These are phyloP conservation scores for Gynandropsis gynandra DNA, from an alignment of 345 rosid species.

Conservation along the genomic window DNA sequence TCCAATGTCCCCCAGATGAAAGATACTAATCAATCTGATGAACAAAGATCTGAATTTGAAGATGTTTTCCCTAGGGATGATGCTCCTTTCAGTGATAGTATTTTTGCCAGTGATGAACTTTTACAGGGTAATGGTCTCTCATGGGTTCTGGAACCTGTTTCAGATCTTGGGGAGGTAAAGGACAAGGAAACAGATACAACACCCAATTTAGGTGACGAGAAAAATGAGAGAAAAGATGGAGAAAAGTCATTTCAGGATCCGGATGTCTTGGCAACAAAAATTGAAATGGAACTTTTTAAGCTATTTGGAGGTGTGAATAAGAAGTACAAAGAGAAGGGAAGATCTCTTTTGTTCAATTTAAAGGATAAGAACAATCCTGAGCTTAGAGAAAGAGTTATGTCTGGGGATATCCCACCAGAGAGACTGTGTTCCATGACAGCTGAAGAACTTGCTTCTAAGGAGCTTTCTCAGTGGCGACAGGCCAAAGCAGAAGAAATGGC, in stretches of 20 bases:
- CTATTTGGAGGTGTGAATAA: constrained; percentile 93
- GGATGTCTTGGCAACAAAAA: constrained; percentile 48
- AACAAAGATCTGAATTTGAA: constrained; percentile 34
- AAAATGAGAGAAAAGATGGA: background rate
- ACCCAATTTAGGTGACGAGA: background rate
- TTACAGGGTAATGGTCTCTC: constrained; percentile 93
- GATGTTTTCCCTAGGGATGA: constrained; percentile 49
- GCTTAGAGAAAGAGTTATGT: constrained; percentile 74
- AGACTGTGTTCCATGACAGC: constrained; percentile 87
- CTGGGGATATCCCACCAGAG: constrained; percentile 68
- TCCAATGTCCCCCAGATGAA: constrained; percentile 18
- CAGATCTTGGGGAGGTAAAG: constrained; percentile 32
- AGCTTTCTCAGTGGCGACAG: constrained; percentile 95
- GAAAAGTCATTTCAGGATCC: constrained; percentile 34
- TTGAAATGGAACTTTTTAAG: constrained; percentile 82
- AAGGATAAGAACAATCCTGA: constrained; percentile 95
- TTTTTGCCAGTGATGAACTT: constrained; percentile 83
- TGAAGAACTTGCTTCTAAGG: constrained; percentile 97
- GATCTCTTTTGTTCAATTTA: constrained; percentile 88
- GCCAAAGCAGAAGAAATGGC: constrained; percentile 98
- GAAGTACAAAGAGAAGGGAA: constrained; percentile 89
- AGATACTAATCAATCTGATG: constrained; percentile 27
- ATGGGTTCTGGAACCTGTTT: constrained; percentile 69
- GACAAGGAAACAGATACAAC: constrained; percentile 24
- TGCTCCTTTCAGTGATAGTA: constrained; percentile 55